A percentile compares a stretch with the other conserved stretches of the same genome.
These are phyloP conservation scores for Penicillium sp. DNA, from an alignment of 2,329 filamentous ascomycete genomes.

Conservation along the genomic window DNA sequence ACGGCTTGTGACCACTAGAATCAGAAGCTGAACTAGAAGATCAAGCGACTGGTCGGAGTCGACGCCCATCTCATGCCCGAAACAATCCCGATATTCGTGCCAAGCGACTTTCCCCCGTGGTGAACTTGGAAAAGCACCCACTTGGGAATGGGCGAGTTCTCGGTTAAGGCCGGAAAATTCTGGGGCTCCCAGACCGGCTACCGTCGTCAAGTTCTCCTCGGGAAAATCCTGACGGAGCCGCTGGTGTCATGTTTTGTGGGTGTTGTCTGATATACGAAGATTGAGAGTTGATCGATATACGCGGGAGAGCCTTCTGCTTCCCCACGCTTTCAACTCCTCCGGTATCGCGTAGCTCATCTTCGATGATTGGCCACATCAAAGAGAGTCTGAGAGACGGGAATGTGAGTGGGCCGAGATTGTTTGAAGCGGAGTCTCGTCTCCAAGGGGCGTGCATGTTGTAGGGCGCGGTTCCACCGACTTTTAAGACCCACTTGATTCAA, in stretches of 20 bases:
- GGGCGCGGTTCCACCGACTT: conserved; percentile 17
- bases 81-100: background rate
- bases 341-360: background rate
- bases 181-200: conserved; percentile 16
- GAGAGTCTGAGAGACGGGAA: conserved; percentile 7
- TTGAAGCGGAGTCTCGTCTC: conserved; percentile 13
- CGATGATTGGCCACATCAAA: conserved; percentile 13
- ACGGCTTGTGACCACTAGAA: too few species aligned
- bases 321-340: conserved; percentile 11
- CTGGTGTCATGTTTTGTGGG: background rate
- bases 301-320: background rate
- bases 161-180: conserved; percentile 26
- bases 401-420: conserved; percentile 8
- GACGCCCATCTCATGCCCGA: background rate
- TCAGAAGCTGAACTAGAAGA: too few species aligned
- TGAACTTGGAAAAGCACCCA: conserved; percentile 2
- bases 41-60: too few species aligned
- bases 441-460: conserved; percentile 24
- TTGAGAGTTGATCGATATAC: too few species aligned
- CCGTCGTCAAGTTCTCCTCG: conserved; percentile 12
- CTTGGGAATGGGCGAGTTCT: conserved; percentile 8
- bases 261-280: too few species aligned
- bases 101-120: conserved; percentile 1
- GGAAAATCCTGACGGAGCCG: conserved; percentile 7
- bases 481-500: background rate